These are phyloP conservation scores for Schwanniomyces pseudopolymorphus DNA, from an alignment of 805 yeast genomes.

Conservation along the genomic window DNA sequence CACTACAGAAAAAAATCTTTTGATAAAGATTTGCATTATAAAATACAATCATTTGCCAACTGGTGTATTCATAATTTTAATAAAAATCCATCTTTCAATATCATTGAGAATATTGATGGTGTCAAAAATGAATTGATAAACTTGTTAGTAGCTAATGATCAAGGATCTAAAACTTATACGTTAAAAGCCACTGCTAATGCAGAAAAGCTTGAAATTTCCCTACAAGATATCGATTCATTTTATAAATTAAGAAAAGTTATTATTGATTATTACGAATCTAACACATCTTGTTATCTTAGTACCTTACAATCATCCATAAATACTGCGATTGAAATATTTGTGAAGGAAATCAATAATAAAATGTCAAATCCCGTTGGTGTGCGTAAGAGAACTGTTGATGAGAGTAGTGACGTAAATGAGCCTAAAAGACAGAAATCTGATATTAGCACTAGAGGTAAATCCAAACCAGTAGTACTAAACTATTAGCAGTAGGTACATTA, in stretches of 20 bases:
- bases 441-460: constrained; percentile 2
- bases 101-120: background rate
- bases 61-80: constrained; percentile 11
- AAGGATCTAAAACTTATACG: background rate
- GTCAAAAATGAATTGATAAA: background rate
- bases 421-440: constrained; percentile 10
- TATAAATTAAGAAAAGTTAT: background rate
- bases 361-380: background rate
- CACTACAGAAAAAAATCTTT: constrained; percentile 9
- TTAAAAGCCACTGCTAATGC: background rate
- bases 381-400: constrained; percentile 1
- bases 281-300: background rate
- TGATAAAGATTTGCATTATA: constrained; percentile 10
- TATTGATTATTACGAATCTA: background rate
- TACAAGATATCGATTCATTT: background rate
- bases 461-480: constrained; percentile 9
- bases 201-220: background rate
- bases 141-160: background rate
- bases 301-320: background rate
- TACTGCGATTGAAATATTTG: background rate
- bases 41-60: constrained; percentile 9
- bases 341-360: background rate
- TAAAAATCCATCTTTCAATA: background rate
- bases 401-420: background rate
- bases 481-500: constrained; percentile 3